These are phyloP conservation scores for Comarum palustre DNA, from an alignment of 306 rosid species.

Conservation along the genomic window DNA sequence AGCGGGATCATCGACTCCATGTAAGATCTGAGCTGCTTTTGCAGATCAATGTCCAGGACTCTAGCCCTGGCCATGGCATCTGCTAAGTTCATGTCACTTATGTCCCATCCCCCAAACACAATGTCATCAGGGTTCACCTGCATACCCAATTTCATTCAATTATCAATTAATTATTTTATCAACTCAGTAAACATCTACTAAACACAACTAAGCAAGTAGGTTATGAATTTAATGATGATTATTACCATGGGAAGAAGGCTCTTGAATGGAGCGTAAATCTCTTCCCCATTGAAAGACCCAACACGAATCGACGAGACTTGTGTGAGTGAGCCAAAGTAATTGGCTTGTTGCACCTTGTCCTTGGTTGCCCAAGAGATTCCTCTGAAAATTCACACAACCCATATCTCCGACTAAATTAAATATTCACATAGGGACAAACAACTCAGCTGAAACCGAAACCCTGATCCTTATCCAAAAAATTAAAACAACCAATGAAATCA, in stretches of 20 bases:
- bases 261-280: constrained; percentile 91
- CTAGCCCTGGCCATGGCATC: constrained; percentile 92
- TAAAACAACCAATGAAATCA: not conserved
- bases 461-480: not conserved
- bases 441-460: not conserved
- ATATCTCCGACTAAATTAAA: constrained; percentile 13
- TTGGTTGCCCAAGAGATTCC: constrained; percentile 99
- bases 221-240: not conserved
- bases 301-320: constrained; percentile 91
- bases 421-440: not conserved
- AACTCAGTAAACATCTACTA: not conserved
- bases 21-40: constrained; percentile 91
- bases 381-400: constrained; percentile 38
- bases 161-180: not conserved
- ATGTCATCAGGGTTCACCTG: constrained; percentile 95
- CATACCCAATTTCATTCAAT: not conserved
- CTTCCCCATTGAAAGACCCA: constrained; percentile 91
- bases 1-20: constrained; percentile 98
- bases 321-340: constrained; percentile 88
- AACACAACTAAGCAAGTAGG: not conserved
- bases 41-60: constrained; percentile 94
- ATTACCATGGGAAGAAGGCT: constrained; percentile 93
- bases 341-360: constrained; percentile 91
- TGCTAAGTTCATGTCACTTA: constrained; percentile 87
- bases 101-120: constrained; percentile 99